Conservation (phyloP, 345 rosid species). For the Mangifera indica region DNA sequence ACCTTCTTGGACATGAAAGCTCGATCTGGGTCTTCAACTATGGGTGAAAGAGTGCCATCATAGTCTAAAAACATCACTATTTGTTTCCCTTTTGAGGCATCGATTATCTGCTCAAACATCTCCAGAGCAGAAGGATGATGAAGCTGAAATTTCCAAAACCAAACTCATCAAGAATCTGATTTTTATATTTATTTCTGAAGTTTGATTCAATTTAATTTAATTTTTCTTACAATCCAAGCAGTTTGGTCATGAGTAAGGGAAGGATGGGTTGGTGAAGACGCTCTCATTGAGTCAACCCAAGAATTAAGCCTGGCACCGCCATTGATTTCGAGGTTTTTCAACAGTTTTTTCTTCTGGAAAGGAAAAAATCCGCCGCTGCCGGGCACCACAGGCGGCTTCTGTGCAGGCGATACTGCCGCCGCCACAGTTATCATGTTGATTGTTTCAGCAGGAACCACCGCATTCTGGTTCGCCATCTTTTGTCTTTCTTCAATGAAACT, state of each 20-base stretch:
- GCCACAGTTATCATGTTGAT: conserved; percentile 39
- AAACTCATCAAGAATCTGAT: not conserved
- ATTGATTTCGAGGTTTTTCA: conserved; percentile 60
- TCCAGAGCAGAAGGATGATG: conserved; percentile 82
- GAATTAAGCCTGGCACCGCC: conserved; percentile 56
- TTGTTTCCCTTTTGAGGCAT: conserved; percentile 72
- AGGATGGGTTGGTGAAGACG: conserved; percentile 89
- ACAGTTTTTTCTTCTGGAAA: conserved; percentile 40
- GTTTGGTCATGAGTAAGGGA: conserved; percentile 33
- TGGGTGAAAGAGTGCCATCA: conserved; percentile 96
- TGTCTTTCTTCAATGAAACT: conserved; percentile 30
- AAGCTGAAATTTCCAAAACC: conserved; percentile 34
- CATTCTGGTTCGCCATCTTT: conserved; percentile 55
- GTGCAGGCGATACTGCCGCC: conserved; percentile 39
- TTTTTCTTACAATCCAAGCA: conserved; percentile 64
- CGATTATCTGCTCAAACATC: conserved; percentile 62
- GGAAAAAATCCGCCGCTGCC: conserved; percentile 41
- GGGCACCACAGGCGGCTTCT: conserved; percentile 59
- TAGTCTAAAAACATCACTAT: conserved; percentile 92
- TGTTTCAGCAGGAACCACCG: conserved; percentile 48
- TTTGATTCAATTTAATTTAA: too few species aligned
- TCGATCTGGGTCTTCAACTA: conserved; percentile 83
- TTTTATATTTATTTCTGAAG: not conserved
- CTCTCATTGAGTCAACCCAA: conserved; percentile 87
- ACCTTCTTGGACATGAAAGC: conserved; percentile 96